Percentiles rank a stretch among this genome's conserved stretches.
These are phyloP conservation scores for Didymella exigua DNA, from an alignment of 2,329 filamentous ascomycete species.

Conservation along the genomic window DNA sequence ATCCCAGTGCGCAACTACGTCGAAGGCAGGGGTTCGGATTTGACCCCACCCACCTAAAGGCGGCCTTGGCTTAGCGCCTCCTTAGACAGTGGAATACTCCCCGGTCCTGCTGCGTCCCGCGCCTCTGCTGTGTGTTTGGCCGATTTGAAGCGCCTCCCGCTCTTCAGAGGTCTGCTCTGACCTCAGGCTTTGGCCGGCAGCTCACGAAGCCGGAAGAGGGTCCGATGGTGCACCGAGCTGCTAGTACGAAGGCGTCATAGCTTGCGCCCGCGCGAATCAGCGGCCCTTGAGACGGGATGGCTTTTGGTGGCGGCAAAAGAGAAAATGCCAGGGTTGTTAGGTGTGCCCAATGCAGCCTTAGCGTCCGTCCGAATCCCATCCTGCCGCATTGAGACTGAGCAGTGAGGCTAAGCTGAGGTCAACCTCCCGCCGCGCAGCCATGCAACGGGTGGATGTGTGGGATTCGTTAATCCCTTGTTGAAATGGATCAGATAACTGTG, in stretches of 20 bases:
- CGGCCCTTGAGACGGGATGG: conserved; percentile 32
- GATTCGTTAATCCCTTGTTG: conserved; percentile 7
- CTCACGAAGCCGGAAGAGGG: conserved; percentile 22
- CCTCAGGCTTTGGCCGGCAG: conserved; percentile 22
- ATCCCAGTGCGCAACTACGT: conserved; percentile 36
- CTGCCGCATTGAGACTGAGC: conserved; percentile 28
- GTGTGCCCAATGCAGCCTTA: conserved; percentile 19
- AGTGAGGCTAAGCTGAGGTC: conserved; percentile 9
- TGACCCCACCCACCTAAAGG: neutral
- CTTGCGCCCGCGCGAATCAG: conserved; percentile 33
- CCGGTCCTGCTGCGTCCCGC: conserved; percentile 24
- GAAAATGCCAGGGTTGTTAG: conserved; percentile 15
- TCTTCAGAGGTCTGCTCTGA: conserved; percentile 8
- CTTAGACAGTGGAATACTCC: conserved; percentile 15
- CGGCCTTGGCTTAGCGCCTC: neutral
- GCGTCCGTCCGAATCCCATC: conserved; percentile 29
- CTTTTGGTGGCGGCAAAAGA: conserved; percentile 21
- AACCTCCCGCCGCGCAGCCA: conserved; percentile 7
- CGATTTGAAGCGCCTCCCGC: conserved; percentile 23
- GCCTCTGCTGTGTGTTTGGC: conserved; percentile 18
- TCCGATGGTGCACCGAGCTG: conserved; percentile 22
- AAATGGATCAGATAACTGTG: neutral
- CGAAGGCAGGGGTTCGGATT: conserved; percentile 25
- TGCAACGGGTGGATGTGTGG: conserved; percentile 26
- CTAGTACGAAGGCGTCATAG: conserved; percentile 27